A percentile compares a stretch with the other conserved stretches of the same genome.
Conservation (phyloP, 805 yeast species). For the Isabelozyma heimii region DNA sequence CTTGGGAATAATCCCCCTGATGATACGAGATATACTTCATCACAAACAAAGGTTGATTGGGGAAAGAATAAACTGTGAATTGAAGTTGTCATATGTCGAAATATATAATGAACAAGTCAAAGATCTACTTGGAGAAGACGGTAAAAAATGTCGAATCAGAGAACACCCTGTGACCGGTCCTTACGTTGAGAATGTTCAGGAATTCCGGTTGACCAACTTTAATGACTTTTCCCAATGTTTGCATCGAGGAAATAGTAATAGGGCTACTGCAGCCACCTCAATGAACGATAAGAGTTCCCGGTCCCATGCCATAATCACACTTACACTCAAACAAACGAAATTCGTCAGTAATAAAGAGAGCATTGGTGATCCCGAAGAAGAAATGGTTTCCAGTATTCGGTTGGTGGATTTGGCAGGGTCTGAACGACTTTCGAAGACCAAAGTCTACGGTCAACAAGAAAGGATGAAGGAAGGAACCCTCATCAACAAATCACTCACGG, state of each 20-base stretch:
- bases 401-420: conserved; percentile 84
- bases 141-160: conserved; percentile 48
- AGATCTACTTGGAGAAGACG: conserved; percentile 46
- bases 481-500: conserved; percentile 75
- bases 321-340: conserved; percentile 57
- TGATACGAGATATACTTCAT: conserved; percentile 53
- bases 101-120: conserved; percentile 75
- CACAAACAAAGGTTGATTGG: conserved; percentile 35
- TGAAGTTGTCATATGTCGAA: conserved; percentile 62
- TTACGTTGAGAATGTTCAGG: conserved; percentile 65
- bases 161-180: conserved; percentile 69
- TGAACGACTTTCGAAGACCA: conserved; percentile 64
- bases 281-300: conserved; percentile 74
- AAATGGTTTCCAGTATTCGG: conserved; percentile 57
- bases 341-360: conserved; percentile 22
- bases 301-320: conserved; percentile 76
- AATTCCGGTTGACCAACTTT: conserved; percentile 46
- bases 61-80: conserved; percentile 36
- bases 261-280: conserved; percentile 71
- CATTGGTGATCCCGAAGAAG: conserved; percentile 41
- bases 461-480: conserved; percentile 73
- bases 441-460: conserved; percentile 51
- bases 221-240: conserved; percentile 49
- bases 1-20: conserved; percentile 36
- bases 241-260: conserved; percentile 47